Base-by-base conservation (phyloP, 257 asterid genomes). In the Solanum peruvianum region DNA sequence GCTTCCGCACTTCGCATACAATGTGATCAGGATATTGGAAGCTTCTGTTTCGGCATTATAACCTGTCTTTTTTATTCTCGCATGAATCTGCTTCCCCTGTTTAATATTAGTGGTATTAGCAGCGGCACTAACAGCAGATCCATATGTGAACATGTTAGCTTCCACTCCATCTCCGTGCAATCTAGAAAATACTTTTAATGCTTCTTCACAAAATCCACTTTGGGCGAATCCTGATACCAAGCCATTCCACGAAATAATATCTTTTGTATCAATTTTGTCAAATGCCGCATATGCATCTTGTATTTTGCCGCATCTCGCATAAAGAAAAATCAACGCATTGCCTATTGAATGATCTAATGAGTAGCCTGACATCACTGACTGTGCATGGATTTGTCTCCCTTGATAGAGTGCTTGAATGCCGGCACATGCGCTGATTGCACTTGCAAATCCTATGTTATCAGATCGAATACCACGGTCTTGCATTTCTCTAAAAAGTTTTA, bases 171-270 rank as follows among this genome's bases (percentile, higher is more conserved):
- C 93, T 89, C 85, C 93, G 88, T 91, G 92, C 99, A 95, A 92
- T 91, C 85, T 88, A 87, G 91, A 89, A 72, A 94, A 96, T 73
- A 92, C 92, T 85, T 92, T 91, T 87, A 96, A 81, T 9, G 99
- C 94, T 89, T 96, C 98, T 91, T 92, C 96, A 76, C 88, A 92
- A 82, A 87, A 90, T 29, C 98, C 95, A 87, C 99, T 91, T 91
- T 96, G 99, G 18, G 95, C 91, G 77, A 94, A 94, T n/a, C 99
- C 99, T 41, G 99, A 96, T 90, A 96, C 93, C 92, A 96, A 84
- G 47, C 96, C 93, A 25, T 96, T 96, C 98, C 99, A 96, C 67
- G 98, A 88, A 82, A 94, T 87, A 83, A 87, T 90, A 87, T 96
- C 98, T 89, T 86, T 93, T 58, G 84, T 85, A 83, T 47, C 84